Conservation (phyloP, 805 yeast species). For the Saturnispora zaruensis region DNA sequence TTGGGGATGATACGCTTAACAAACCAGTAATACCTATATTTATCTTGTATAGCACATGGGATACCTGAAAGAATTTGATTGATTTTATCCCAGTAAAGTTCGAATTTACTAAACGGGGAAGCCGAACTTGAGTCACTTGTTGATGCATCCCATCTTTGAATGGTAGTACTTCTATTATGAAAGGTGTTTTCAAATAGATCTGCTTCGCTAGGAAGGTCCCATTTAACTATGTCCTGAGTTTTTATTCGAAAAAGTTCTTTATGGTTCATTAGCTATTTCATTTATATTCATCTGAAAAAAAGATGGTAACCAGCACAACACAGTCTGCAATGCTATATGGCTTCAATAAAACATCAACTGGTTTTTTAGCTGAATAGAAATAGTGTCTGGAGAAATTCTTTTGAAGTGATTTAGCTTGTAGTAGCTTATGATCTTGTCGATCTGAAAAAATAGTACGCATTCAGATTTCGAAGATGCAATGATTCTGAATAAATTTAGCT, state of each 20-base stretch:
- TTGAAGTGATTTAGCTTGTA: no score
- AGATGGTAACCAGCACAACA: neutral
- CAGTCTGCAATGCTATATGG: neutral
- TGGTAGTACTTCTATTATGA: neutral
- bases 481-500: no score
- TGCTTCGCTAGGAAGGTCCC: neutral
- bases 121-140: neutral
- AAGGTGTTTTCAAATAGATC: constrained; percentile 1
- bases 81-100: neutral
- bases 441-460: neutral
- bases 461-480: neutral
- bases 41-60: neutral
- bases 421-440: no score
- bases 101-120: neutral
- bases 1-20: neutral
- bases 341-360: neutral
- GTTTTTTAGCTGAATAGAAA: no score
- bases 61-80: neutral
- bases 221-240: neutral
- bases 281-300: no score
- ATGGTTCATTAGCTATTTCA: neutral
- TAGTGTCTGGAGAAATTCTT: neutral
- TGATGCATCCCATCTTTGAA: neutral
- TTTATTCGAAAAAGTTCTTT: neutral
- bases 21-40: neutral